These are phyloP conservation scores for Canna indica DNA, from an alignment of 176 grass and related monocot species.

Conservation along the genomic window DNA sequence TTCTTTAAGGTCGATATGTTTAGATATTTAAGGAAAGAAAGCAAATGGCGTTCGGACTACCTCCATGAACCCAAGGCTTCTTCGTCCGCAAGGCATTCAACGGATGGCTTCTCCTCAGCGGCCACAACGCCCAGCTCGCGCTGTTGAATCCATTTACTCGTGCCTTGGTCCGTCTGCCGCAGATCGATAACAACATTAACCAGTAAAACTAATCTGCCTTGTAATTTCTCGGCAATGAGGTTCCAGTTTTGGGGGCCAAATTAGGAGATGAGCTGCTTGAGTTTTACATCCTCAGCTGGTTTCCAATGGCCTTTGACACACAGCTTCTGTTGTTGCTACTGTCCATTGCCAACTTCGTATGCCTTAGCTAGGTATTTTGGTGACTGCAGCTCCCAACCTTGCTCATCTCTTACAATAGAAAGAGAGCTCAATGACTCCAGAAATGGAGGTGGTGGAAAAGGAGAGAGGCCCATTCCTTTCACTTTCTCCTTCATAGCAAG, in stretches of 20 bases:
- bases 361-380: not conserved
- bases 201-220: slow-evolving; percentile 16
- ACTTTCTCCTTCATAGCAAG: not conserved
- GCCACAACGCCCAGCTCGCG: no score
- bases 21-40: no score
- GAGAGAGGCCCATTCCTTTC: not conserved
- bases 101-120: no score
- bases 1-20: no score
- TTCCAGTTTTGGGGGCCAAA: slow-evolving; percentile 28
- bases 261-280: slow-evolving; percentile 16
- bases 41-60: no score
- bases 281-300: slow-evolving; percentile 21
- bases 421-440: not conserved
- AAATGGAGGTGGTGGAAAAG: no score
- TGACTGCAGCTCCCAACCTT: not conserved
- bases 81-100: no score
- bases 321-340: slow-evolving; percentile 9
- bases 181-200: no score
- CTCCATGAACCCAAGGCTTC: no score
- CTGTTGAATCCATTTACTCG: no score
- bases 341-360: not conserved
- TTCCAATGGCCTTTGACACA: slow-evolving; percentile 23
- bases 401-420: not conserved
- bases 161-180: no score
- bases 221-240: slow-evolving; percentile 22